Conservation (phyloP, 257 asterid species). For the Rauvolfia tetraphylla region DNA sequence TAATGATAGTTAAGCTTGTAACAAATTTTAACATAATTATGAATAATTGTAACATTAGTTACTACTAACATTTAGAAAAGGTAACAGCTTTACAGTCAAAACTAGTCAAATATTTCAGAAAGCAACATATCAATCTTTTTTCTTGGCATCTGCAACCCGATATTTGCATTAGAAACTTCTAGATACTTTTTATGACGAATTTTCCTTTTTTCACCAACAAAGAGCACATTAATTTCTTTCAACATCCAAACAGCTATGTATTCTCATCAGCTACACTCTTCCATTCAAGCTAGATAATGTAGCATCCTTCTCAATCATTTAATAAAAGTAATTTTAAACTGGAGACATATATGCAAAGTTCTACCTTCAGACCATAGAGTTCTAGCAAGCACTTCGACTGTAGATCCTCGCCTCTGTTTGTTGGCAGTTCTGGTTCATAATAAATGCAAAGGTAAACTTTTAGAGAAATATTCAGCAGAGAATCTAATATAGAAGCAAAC, state of each 20-base stretch:
- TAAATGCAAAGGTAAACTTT: conserved; percentile 14
- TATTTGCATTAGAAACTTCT: neutral
- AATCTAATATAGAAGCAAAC: neutral
- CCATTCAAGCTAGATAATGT: neutral
- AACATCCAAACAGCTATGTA: neutral
- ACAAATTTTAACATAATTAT: neutral
- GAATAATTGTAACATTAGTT: neutral
- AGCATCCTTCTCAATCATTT: neutral
- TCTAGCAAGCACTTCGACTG: conserved; percentile 95
- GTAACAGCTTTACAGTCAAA: neutral
- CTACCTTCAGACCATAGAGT: conserved; percentile 96
- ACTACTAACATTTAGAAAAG: neutral
- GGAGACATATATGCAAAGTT: neutral
- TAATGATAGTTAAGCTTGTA: neutral
- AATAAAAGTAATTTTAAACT: no score
- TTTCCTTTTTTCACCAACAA: neutral
- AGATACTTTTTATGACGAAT: neutral
- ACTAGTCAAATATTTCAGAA: neutral
- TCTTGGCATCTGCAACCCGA: neutral
- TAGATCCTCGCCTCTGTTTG: conserved; percentile 94
- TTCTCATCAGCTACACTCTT: neutral
- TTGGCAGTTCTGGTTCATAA: conserved; percentile 68
- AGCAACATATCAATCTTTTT: neutral
- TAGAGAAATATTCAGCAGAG: neutral
- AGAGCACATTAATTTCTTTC: neutral